Percentiles rank a stretch among this genome's conserved stretches.
Conservation (phyloP, 1,284 basidiomycete genomes). For the Sanguinoderma infundibulare region DNA sequence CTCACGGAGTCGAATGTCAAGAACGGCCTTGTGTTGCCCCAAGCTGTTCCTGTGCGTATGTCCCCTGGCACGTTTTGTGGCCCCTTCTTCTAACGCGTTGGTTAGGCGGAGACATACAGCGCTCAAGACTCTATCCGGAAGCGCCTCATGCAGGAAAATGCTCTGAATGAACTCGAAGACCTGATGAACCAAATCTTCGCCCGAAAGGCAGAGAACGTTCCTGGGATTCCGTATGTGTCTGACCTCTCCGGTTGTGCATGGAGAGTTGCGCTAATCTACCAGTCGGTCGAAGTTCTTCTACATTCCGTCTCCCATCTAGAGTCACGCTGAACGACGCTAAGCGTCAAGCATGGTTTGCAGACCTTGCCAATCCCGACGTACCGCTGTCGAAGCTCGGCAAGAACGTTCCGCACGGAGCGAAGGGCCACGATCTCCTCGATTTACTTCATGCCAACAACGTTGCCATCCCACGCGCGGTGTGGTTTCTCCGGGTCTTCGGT, state of each 20-base stretch:
- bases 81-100: background rate
- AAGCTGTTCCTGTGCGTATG: constrained; percentile 63
- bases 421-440: constrained; percentile 91
- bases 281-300: constrained; percentile 55
- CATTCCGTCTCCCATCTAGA: constrained; percentile 85
- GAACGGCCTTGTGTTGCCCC: constrained; percentile 70
- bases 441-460: constrained; percentile 84
- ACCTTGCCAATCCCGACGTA: constrained; percentile 88
- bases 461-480: constrained; percentile 86
- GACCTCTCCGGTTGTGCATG: background rate
- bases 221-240: constrained; percentile 63
- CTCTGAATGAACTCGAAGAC: constrained; percentile 73
- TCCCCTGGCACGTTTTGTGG: background rate
- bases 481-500: constrained; percentile 96
- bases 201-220: constrained; percentile 59
- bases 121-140: constrained; percentile 59
- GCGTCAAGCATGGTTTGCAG: constrained; percentile 87
- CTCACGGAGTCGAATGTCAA: constrained; percentile 81
- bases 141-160: constrained; percentile 52
- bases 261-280: background rate
- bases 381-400: constrained; percentile 89
- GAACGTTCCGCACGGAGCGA: constrained; percentile 92
- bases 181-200: constrained; percentile 82
- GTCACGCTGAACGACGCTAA: constrained; percentile 92
- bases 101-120: constrained; percentile 69